A percentile compares a stretch with the other conserved stretches of the same genome.
phyloP scores from a whole-genome alignment of 495 filamentous ascomycete species.

The Aspergillus egyptiacus region DNA sequence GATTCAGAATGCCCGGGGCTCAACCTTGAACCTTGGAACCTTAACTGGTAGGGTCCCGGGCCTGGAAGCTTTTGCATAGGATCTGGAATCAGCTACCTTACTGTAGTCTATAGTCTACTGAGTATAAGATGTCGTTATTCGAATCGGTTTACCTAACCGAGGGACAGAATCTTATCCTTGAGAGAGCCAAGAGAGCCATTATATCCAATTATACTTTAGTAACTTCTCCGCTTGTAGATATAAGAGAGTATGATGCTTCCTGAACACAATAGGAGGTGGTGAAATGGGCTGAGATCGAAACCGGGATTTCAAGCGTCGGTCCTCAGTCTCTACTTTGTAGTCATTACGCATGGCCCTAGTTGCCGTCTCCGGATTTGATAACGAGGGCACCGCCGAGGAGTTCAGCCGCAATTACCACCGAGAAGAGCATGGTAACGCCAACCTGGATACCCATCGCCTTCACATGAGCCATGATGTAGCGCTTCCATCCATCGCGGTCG shows the following conservation, averaged over 20 bases:
- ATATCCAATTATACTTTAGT: background rate
- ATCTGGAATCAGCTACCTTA: too few species aligned
- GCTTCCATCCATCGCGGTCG: conserved; percentile 54
- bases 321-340: background rate
- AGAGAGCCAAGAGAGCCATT: too few species aligned
- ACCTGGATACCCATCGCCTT: conserved; percentile 56
- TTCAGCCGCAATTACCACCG: conserved; percentile 31
- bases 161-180: too few species aligned
- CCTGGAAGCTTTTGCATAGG: too few species aligned
- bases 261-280: too few species aligned
- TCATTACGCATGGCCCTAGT: background rate
- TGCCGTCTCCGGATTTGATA: background rate
- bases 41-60: too few species aligned
- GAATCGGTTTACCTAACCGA: too few species aligned
- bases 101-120: too few species aligned
- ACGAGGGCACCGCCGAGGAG: conserved; percentile 23
- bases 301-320: background rate
- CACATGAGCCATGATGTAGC: conserved; percentile 60
- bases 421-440: conserved; percentile 38
- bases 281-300: background rate
- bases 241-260: too few species aligned
- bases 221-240: too few species aligned
- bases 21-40: too few species aligned
- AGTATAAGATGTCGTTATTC: too few species aligned
- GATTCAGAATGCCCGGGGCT: background rate